Percentiles rank a stretch among this genome's conserved stretches.
Conservation (phyloP, 2,329 filamentous ascomycete genomes). For the Ceratocystis lukuohia region DNA sequence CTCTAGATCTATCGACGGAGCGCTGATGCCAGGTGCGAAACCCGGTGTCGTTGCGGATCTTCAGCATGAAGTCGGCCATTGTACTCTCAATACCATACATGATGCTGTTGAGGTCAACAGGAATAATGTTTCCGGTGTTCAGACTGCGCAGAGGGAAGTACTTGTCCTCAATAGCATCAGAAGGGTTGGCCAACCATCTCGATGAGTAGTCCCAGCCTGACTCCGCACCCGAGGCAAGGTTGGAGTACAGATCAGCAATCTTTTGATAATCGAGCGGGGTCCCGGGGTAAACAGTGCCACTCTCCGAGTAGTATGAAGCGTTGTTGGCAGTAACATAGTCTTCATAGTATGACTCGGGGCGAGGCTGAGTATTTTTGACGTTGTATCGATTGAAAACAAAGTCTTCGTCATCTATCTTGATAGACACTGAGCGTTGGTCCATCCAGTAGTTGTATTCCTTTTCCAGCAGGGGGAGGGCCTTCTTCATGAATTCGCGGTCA, state of each 20-base stretch:
- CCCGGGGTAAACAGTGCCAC: conserved; percentile 46
- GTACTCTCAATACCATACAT: conserved; percentile 51
- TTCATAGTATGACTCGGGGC: conserved; percentile 53
- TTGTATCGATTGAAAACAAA: conserved; percentile 46
- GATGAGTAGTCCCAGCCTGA: conserved; percentile 51
- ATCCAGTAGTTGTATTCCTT: conserved; percentile 52
- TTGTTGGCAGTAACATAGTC: conserved; percentile 55
- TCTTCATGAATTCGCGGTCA: conserved; percentile 43
- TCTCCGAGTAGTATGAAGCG: conserved; percentile 44
- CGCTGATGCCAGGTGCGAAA: conserved; percentile 36
- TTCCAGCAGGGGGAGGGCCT: conserved; percentile 48
- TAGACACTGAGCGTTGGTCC: conserved; percentile 43
- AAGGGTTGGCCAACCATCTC: conserved; percentile 44
- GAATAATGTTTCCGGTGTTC: conserved; percentile 44
- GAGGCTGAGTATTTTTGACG: conserved; percentile 50
- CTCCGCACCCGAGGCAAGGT: conserved; percentile 53
- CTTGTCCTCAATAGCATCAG: conserved; percentile 43
- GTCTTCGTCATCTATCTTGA: conserved; percentile 29
- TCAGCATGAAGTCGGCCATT: conserved; percentile 41
- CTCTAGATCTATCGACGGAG: conserved; percentile 42
- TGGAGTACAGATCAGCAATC: conserved; percentile 41
- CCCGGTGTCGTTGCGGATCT: conserved; percentile 36
- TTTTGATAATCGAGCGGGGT: conserved; percentile 38
- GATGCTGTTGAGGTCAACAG: conserved; percentile 56
- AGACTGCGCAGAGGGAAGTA: conserved; percentile 54